phyloP scores from a whole-genome alignment of 2,329 filamentous ascomycete species.

The Claviceps maximensis region DNA sequence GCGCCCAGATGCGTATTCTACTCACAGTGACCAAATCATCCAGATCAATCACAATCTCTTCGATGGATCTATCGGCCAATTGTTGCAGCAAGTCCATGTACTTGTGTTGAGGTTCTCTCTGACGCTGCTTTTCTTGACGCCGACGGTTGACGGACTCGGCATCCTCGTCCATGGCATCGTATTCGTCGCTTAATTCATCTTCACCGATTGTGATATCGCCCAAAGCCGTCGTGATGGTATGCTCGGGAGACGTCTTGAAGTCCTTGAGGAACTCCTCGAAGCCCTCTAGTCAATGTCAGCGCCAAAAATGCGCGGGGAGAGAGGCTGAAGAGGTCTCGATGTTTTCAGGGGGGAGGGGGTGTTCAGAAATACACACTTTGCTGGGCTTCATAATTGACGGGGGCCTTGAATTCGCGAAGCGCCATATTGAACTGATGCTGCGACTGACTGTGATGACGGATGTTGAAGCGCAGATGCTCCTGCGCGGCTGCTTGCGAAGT shows the following conservation, averaged over 20 bases:
- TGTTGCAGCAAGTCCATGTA: slow-evolving; percentile 82
- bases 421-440: slow-evolving; percentile 47
- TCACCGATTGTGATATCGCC: slow-evolving; percentile 77
- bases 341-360: not conserved
- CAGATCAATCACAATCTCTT: slow-evolving; percentile 74
- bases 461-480: not conserved
- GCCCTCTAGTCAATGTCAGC: slow-evolving; percentile 37
- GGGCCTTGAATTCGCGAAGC: slow-evolving; percentile 64
- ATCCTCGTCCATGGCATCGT: slow-evolving; percentile 82
- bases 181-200: slow-evolving; percentile 75
- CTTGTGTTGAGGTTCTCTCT: slow-evolving; percentile 56
- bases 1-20: not conserved
- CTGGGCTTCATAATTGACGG: slow-evolving; percentile 81
- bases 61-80: slow-evolving; percentile 63
- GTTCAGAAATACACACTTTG: slow-evolving; percentile 45
- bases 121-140: slow-evolving; percentile 34
- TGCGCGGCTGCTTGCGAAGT: slow-evolving; percentile 8
- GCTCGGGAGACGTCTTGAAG: slow-evolving; percentile 70
- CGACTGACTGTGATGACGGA: not conserved
- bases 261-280: slow-evolving; percentile 79
- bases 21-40: slow-evolving; percentile 70
- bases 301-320: not conserved
- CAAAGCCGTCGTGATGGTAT: slow-evolving; percentile 66
- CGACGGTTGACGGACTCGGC: slow-evolving; percentile 44
- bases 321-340: not conserved